Base-by-base conservation (phyloP, 140 eudicot genomes). In the Erigeron philadelphicus region DNA sequence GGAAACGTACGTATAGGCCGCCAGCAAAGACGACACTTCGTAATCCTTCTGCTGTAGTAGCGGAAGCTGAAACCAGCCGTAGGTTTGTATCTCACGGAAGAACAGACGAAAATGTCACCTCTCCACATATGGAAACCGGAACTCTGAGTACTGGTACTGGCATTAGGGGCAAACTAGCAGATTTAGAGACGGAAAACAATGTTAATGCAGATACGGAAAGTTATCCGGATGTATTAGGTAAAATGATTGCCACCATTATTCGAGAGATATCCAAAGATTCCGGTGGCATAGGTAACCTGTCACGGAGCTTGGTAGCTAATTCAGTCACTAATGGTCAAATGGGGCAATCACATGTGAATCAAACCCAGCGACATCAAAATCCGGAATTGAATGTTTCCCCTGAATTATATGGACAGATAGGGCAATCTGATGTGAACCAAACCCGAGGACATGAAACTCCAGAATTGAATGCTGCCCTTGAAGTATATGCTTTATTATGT, bases 301-400 rank as follows among this genome's bases (percentile, higher is more conserved):
- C 92, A 8, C 81, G 62, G 50, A 82, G 84, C 58, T 64, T 85
- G 31, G 78, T 72, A 35, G 72, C 85, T 52, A 76, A 79, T 53
- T 75, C 82, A 6, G 61, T 69, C 64, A 67, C 55, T 49, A 72
- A 79, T 69, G 71, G 35, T 7, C 84, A 78, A 50, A 57, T 56
- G 46, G 70, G 60, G 1, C 82, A 73, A 16, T 43, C 68, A 54
- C 72, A 80, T 44, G 76, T 72, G 53, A 52, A 64, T 13, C 59
- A 67, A 66, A 68, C 81, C 73, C 63, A 9, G 19, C 49, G 6
- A 64, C 68, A 57, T 44, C 83, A 73, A 75, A 78, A 78, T 69
- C 57, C 83, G 70, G 95, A 92, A 75, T 41, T 92, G 31, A 70
- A 76, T 64, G 80, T 83, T 72, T 83, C 95, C 16, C 49, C 82